phyloP scores from a whole-genome alignment of 1,284 basidiomycete species.

The Chiua sp. region DNA sequence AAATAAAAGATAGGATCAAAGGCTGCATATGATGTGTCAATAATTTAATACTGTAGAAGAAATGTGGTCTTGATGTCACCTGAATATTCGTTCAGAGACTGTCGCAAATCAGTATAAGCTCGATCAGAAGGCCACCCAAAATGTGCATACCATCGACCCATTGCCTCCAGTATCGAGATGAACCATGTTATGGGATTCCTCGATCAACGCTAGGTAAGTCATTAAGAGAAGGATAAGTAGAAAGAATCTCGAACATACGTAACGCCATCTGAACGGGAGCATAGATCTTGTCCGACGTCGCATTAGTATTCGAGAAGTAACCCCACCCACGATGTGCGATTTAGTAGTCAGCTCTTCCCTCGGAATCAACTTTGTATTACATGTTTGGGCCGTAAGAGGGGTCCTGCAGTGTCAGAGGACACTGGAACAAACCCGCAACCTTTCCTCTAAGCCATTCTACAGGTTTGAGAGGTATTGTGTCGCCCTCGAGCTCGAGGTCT shows the following conservation, averaged over 20 bases:
- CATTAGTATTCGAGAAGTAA: constrained; percentile 14
- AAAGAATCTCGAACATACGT: constrained; percentile 1
- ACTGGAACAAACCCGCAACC: constrained; percentile 15
- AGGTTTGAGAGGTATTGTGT: neutral
- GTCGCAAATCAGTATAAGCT: neutral
- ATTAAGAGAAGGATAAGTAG: neutral
- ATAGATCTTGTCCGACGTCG: neutral
- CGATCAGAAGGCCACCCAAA: neutral
- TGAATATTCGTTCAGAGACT: constrained; percentile 22
- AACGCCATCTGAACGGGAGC: neutral
- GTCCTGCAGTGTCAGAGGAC: constrained; percentile 11
- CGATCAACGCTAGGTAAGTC: constrained; percentile 10
- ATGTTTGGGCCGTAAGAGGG: constrained; percentile 19
- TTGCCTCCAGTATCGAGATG: constrained; percentile 19
- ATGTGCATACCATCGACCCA: constrained; percentile 17
- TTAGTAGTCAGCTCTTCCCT: neutral
- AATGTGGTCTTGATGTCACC: neutral
- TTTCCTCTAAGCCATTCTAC: constrained; percentile 17
- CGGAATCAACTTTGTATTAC: constrained; percentile 3
- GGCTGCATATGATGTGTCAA: neutral
- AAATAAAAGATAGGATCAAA: constrained; percentile 23
- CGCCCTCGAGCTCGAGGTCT: neutral
- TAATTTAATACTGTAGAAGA: neutral
- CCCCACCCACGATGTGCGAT: constrained; percentile 16
- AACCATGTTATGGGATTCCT: constrained; percentile 22